phyloP scores from a whole-genome alignment of 2,329 filamentous ascomycete species.

The Alternaria solani region DNA sequence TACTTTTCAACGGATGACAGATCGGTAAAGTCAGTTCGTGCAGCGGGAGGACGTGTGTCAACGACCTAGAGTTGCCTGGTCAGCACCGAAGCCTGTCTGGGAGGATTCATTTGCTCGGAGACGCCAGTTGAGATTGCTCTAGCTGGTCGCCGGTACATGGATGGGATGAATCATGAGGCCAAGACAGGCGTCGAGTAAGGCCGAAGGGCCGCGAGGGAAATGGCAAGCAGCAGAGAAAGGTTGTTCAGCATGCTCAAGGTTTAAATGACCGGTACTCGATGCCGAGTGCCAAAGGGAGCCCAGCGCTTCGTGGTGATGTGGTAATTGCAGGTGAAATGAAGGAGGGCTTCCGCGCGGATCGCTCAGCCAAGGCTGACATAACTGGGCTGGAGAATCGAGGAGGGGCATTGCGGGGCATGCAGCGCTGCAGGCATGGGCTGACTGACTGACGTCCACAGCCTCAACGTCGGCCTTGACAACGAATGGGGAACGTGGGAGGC shows the following conservation, averaged over 20 bases:
- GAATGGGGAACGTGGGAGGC: slow-evolving; percentile 16
- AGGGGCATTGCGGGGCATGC: slow-evolving; percentile 36
- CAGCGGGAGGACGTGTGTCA: slow-evolving; percentile 78
- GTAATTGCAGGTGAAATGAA: slow-evolving; percentile 16
- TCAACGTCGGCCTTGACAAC: slow-evolving; percentile 25
- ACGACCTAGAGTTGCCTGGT: slow-evolving; percentile 65
- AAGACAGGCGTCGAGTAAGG: slow-evolving; percentile 18
- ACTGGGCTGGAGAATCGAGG: slow-evolving; percentile 12
- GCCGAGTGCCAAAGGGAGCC: slow-evolving; percentile 10
- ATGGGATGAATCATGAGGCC: slow-evolving; percentile 23
- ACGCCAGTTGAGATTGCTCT: slow-evolving; percentile 21
- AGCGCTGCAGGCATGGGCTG: slow-evolving; percentile 24
- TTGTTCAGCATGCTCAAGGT: neutral
- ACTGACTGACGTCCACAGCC: slow-evolving; percentile 26
- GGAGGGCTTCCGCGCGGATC: slow-evolving; percentile 12
- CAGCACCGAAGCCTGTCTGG: slow-evolving; percentile 29
- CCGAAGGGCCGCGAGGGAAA: slow-evolving; percentile 27
- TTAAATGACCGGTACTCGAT: neutral
- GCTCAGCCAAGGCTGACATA: slow-evolving; percentile 23
- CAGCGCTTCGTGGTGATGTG: slow-evolving; percentile 18
- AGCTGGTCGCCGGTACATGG: slow-evolving; percentile 25
- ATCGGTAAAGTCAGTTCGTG: slow-evolving; percentile 82
- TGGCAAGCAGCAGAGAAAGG: slow-evolving; percentile 14
- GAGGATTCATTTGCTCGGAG: slow-evolving; percentile 20
- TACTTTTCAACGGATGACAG: slow-evolving; percentile 86